Base-by-base conservation (phyloP, 371 early-diverging fungal genomes). In the Blakeslea trispora region DNA sequence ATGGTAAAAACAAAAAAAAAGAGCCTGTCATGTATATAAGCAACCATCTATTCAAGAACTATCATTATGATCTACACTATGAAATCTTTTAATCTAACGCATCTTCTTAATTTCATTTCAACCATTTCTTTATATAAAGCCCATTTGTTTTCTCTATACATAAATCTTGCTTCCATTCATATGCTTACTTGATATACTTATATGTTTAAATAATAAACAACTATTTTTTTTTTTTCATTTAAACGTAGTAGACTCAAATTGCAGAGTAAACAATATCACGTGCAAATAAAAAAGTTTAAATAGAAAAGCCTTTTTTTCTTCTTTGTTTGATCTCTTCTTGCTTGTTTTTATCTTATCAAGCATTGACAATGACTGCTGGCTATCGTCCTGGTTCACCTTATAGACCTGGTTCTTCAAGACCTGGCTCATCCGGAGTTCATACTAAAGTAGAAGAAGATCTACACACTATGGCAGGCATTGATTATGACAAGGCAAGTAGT, bases 361-460 rank as follows among this genome's bases (percentile, higher is more conserved):
- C 32, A 32, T n/a, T 7, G 7, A 5, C 28, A 55, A 61, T 61
- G 61, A 61, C 61, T 34, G 43, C 45, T 44, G 61, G 61, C 28
- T 50, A 55, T 50, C 54, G 61, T 31, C 61, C 61, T 55, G 61
- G 39, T 44, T 61, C 61, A 35, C 61, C 61, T 44, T 50, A 34
- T 50, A 54, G 61, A 55, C 61, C 55, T 55, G 61, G 61, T 19
- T 61, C 61, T 18, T 61, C 61, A 19, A 65, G 79, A 46, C 79
- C 76, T 40, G 55, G 55, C 22, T 66, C 71, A 42, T 66, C 61
- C 22, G 56, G 52, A 40, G 71, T 52, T 7, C 78, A 71, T 53
- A 74, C 75, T 37, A 78, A 74, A 55, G 75, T 78, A n/a, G 78
- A 78, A 61, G 76, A 76, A 65, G 79, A 79, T 35, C 53, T 79